Evolutionary conservation across 176 grass and related monocot species (phyloP).

Genomic region (Lolium multiflorum): DNA sequence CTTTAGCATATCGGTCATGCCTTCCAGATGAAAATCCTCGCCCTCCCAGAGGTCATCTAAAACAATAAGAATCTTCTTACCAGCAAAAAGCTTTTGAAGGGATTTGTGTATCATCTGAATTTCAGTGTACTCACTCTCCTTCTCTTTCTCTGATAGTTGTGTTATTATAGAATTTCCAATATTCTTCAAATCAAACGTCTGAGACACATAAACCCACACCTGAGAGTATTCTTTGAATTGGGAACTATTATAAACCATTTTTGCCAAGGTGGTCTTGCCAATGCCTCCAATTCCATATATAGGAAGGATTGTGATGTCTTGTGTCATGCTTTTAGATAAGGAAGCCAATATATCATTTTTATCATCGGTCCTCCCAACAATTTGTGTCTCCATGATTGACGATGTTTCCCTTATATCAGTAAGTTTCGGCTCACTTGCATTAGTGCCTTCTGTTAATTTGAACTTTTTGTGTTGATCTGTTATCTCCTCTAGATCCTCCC

Average conservation of each 20-base stretch:
- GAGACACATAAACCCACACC: conserved; percentile 46
- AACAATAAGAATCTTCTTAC: conserved; percentile 6
- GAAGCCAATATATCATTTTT: neutral
- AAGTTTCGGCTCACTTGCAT: neutral
- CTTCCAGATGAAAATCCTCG: accelerated
- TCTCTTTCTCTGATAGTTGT: neutral
- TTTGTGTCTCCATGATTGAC: neutral
- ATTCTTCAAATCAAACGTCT: conserved; percentile 25
- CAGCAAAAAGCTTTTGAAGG: neutral
- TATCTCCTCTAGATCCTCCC: accelerated
- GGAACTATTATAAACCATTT: neutral
- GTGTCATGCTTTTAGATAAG: neutral
- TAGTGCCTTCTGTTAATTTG: neutral
- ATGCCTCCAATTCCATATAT: neutral
- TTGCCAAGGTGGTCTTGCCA: neutral
- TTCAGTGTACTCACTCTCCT: neutral
- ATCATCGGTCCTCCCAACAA: neutral
- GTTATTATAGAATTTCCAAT: conserved; percentile 25
- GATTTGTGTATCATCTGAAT: neutral
- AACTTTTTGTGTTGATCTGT: neutral
- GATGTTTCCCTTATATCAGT: neutral
- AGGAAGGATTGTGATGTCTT: neutral
- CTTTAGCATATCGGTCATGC: accelerated
- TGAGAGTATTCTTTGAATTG: neutral
- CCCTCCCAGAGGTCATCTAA: conserved; percentile 41